Evolutionary conservation across 2,329 filamentous ascomycete genomes (phyloP), one percentile per base, ranked within the genome.

Genomic region (Xylariales sp.): DNA sequence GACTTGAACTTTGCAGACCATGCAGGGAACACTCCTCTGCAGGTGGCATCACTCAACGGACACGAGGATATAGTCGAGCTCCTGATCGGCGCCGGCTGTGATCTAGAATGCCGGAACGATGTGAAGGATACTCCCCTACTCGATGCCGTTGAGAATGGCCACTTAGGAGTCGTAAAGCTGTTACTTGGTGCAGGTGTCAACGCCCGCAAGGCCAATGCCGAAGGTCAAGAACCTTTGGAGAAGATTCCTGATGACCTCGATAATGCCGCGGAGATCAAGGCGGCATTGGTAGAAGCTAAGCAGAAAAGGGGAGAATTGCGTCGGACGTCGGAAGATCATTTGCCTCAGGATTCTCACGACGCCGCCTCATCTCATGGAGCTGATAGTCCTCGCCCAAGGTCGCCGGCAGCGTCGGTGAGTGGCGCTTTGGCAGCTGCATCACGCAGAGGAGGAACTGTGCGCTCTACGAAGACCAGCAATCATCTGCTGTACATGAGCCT

Each of bases 131-230:
- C 93, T 0, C 93, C 93, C 20, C 74, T 98, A 25, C 84, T 98
- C 40, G 93, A 98, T 68, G 93, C 93, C 4, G 89, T 97, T 20
- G 93, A 97, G 53, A 98, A 98, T 55, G 88, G 88, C 1, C 90
- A 98, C 58, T 61, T 95, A 6, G 86, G 86, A 14, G 91, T 97
- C 4, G 86, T 98, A 31, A 87, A 82, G 55, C 71, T 95, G 8
- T 69, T 98, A 24, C 71, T 98, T 3, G 80, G 85, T 42, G 84
- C 90, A 43, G 91, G 90, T 9, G 91, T 95, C 10, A 94, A 98
- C 57, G 93, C 93, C 36, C 82, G 89, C 37, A 86, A 89, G 51
- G 83, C 89, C 34, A 96, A 97, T 58, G 82, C 88, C n/a, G 85
- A 89, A 54, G 93, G 93, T 4, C 85, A 95, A 57, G 88, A 95